These are phyloP conservation scores for Solanum sparsipilum DNA, from an alignment of 257 asterid genomes.

Conservation along the genomic window DNA sequence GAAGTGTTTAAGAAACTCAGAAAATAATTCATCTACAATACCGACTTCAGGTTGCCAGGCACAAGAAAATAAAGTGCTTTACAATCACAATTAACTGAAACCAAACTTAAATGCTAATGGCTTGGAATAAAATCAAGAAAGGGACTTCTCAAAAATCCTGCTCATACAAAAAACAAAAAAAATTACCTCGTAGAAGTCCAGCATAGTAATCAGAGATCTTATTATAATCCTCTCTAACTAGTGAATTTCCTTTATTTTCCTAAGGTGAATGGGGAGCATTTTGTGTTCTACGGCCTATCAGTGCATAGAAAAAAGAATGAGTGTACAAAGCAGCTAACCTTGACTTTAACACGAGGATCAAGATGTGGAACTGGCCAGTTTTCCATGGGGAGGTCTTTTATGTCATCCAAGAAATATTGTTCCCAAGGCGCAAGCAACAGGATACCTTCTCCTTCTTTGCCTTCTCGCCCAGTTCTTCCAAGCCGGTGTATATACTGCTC, in stretches of 20 bases:
- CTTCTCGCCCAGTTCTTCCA: conserved; percentile 92
- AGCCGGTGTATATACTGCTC: conserved; percentile 86
- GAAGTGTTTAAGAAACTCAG: background rate
- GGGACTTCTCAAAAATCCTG: background rate
- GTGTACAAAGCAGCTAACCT: conserved; percentile 33
- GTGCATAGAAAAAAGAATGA: background rate
- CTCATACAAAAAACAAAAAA: background rate
- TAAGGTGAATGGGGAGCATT: background rate
- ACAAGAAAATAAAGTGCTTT: background rate
- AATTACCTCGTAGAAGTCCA: background rate
- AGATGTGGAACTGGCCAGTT: conserved; percentile 31
- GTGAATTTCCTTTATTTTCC: background rate
- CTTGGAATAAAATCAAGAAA: background rate
- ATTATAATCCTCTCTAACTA: background rate
- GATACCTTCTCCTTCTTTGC: conserved; percentile 74
- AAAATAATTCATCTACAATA: background rate
- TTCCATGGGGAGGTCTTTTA: conserved; percentile 69
- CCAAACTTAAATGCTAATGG: background rate
- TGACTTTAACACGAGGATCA: conserved; percentile 31
- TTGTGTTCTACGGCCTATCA: background rate
- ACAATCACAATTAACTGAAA: background rate
- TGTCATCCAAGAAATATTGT: conserved; percentile 63
- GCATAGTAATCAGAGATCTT: background rate
- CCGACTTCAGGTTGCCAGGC: background rate
- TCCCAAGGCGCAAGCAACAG: conserved; percentile 91